Evolutionary conservation across 2,329 filamentous ascomycete species (phyloP).

Genomic region (Colletotrichum sp.): DNA sequence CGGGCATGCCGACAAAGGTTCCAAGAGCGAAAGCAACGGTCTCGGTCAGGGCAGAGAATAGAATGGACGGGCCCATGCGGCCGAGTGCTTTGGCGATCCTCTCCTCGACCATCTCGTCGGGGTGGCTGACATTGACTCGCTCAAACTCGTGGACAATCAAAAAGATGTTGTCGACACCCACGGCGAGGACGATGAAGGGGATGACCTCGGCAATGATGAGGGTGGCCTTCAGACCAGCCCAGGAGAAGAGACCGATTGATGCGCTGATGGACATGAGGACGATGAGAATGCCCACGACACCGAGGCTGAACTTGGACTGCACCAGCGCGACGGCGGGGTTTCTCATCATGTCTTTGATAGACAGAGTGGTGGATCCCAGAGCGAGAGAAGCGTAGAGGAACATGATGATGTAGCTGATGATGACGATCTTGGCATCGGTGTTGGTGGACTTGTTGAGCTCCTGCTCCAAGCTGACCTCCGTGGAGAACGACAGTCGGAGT

Average conservation of each 20-base stretch:
- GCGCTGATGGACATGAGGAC: conserved; percentile 97
- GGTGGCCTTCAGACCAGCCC: conserved; percentile 89
- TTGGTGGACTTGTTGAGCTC: conserved; percentile 98
- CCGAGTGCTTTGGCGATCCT: conserved; percentile 88
- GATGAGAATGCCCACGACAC: conserved; percentile 92
- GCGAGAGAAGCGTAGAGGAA: conserved; percentile 96
- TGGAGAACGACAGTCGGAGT: conserved; percentile 89
- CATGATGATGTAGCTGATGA: conserved; percentile 98
- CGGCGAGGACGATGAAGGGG: conserved; percentile 93
- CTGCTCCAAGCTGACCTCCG: conserved; percentile 92
- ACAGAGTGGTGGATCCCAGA: conserved; percentile 85
- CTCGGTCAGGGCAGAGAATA: conserved; percentile 93
- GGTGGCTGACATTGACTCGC: conserved; percentile 88
- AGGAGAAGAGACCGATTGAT: conserved; percentile 94
- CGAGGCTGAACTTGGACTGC: conserved; percentile 95
- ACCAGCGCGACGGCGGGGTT: conserved; percentile 88
- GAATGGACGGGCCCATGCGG: conserved; percentile 94
- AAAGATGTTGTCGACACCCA: conserved; percentile 99
- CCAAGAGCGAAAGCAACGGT: conserved; percentile 93
- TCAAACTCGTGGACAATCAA: conserved; percentile 98
- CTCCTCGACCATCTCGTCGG: conserved; percentile 85
- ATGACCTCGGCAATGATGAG: conserved; percentile 99
- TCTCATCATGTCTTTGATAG: conserved; percentile 75
- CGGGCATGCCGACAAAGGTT: conserved; percentile 95
- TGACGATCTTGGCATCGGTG: conserved; percentile 95